A percentile compares a stretch with the other conserved stretches of the same genome.
These are phyloP conservation scores for Plasmodium cynomolgi DNA, from an alignment of 169 alveolate genomes.

Conservation along the genomic window DNA sequence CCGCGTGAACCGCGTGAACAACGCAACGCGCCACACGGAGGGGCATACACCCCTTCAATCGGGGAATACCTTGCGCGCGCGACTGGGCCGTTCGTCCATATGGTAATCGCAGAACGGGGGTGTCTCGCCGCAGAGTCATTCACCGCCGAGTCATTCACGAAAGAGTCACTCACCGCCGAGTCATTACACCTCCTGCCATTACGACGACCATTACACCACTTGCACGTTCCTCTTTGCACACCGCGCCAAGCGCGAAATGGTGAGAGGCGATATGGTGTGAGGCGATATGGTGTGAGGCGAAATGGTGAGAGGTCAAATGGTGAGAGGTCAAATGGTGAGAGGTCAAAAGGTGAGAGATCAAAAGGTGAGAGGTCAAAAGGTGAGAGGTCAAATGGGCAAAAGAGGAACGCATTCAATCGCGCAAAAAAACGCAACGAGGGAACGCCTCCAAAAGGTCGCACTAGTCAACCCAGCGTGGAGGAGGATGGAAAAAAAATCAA, in stretches of 20 bases:
- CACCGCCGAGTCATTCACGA: background rate
- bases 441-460: background rate
- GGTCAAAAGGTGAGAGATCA: background rate
- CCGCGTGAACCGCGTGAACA: background rate
- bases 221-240: background rate
- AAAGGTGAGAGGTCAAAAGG: no score
- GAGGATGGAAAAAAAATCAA: background rate
- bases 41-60: background rate
- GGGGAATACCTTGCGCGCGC: background rate
- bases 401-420: background rate
- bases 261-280: no score
- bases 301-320: background rate
- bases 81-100: background rate
- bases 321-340: background rate
- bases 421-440: background rate
- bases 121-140: background rate
- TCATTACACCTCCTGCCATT: background rate
- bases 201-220: background rate
- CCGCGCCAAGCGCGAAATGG: background rate
- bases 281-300: background rate
- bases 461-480: background rate
- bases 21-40: background rate
- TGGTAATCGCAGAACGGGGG: background rate
- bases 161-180: background rate
- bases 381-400: background rate